Evolutionary conservation across 495 filamentous ascomycete genomes (phyloP).

Genomic region (Aspergillus leporis): DNA sequence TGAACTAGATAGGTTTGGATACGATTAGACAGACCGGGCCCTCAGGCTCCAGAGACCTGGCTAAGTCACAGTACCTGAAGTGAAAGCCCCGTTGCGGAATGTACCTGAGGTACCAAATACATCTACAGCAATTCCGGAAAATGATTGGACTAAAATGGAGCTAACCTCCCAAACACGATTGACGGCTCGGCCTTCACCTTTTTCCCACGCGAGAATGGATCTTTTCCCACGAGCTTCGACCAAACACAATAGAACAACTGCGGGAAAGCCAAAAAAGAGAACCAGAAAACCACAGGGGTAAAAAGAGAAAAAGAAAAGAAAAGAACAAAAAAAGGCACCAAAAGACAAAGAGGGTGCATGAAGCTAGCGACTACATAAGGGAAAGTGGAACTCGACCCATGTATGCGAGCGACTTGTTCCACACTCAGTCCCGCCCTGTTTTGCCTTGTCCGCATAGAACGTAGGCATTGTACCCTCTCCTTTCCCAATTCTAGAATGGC

Average conservation of each 20-base stretch:
- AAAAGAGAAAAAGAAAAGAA: constrained; percentile 6
- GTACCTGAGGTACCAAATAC: neutral
- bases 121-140: neutral
- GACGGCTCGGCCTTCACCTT: constrained; percentile 15
- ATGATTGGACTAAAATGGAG: neutral
- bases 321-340: neutral
- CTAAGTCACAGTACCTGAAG: neutral
- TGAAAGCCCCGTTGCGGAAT: neutral
- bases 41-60: neutral
- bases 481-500: neutral
- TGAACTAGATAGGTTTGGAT: no score
- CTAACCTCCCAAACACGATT: neutral
- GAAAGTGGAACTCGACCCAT: neutral
- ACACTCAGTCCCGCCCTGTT: neutral
- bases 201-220: constrained; percentile 23
- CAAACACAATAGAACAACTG: neutral
- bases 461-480: neutral
- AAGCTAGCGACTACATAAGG: neutral
- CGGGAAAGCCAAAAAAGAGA: neutral
- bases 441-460: neutral
- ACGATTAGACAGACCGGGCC: neutral
- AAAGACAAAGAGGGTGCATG: neutral
- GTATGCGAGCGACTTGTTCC: constrained; percentile 1
- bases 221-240: constrained; percentile 14
- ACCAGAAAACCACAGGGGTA: neutral